Conservation (phyloP, 2,329 filamentous ascomycete genomes). For the Emmonsiellopsis sp. region DNA sequence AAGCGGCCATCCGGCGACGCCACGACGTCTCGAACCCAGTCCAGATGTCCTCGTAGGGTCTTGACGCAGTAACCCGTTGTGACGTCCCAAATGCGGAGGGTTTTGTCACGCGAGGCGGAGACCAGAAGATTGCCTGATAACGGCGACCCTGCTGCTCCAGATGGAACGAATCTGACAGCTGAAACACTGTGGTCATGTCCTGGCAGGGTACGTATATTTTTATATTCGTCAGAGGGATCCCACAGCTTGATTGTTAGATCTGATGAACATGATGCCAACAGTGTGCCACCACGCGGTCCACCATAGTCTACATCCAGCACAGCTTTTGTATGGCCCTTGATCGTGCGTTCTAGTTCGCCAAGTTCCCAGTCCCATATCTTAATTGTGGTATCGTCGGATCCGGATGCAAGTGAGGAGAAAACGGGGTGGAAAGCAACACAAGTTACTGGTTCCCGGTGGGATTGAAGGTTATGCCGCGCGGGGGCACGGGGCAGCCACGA, state of each 20-base stretch:
- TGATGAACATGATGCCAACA: constrained; percentile 75
- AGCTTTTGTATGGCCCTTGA: constrained; percentile 85
- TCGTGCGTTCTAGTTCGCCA: constrained; percentile 77
- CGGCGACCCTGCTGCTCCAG: constrained; percentile 65
- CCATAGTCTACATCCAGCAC: constrained; percentile 87
- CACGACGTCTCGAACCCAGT: constrained; percentile 84
- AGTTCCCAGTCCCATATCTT: constrained; percentile 98
- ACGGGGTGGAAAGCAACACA: constrained; percentile 88
- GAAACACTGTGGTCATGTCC: constrained; percentile 91
- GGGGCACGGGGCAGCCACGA: constrained; percentile 81
- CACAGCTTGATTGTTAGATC: constrained; percentile 92
- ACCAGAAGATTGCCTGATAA: constrained; percentile 78
- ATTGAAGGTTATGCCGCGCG: constrained; percentile 71
- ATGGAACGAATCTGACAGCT: constrained; percentile 78
- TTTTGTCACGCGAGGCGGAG: constrained; percentile 75
- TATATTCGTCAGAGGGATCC: constrained; percentile 88
- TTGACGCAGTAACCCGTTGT: constrained; percentile 87
- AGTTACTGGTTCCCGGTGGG: constrained; percentile 70
- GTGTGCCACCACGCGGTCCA: constrained; percentile 66
- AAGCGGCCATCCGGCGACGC: constrained; percentile 76
- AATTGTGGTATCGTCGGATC: constrained; percentile 85
- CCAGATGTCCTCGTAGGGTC: constrained; percentile 75
- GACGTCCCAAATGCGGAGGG: constrained; percentile 82
- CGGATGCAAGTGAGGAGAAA: constrained; percentile 82
- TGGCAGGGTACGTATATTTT: constrained; percentile 83